Base-by-base conservation (phyloP, 768 basidiomycete species). In the Pleurotus ostreatus region DNA sequence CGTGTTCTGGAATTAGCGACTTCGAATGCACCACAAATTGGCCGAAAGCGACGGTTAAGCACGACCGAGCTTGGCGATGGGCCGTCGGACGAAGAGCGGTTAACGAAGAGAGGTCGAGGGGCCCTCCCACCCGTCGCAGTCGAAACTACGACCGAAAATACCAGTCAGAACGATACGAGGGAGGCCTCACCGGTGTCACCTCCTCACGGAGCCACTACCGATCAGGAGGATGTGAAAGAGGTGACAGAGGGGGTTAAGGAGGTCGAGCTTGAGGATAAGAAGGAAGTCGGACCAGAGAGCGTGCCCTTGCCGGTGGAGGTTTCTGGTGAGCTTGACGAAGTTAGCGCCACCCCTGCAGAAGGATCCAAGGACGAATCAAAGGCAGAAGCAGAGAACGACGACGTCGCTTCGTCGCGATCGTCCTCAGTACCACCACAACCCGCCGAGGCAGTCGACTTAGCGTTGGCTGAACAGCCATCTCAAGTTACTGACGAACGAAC, bases 241-340 rank as follows among this genome's bases (percentile, higher is more conserved):
- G 86, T 90, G 58, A 88, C 86, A 0, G 66, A 79, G 63, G 87
- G 86, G 3, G 89, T 89, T 48, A 75, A 84, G 59, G 78, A 84
- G 59, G 87, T 89, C 49, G 86, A 83, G 53, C 69, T 89, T 48
- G 80, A 80, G 38, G 83, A 77, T 40, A 70, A 69, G 43, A 60
- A 62, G 40, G 46, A 39, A 37, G 57, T 63, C 22, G 64, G 62
- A 12, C 73, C 76, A 2, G 59, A 60, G 44, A 45, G 38, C 40
- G 49, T 49, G 6, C 59, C 55, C n/a, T 16, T 57, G 37, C 56
- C 56, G 18, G 56, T 16, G 38, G 57, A 55, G 40, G 52, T 57
- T 22, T 46, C 54, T 56, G 51, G 51, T 11, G 55, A 55, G 37
- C 54, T 55, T 23, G 46, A 55, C 25, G 55, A 55, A 9, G 55